These are phyloP conservation scores for Backusella westeae DNA, from an alignment of 192 early-diverging fungal species.

Conservation along the genomic window DNA sequence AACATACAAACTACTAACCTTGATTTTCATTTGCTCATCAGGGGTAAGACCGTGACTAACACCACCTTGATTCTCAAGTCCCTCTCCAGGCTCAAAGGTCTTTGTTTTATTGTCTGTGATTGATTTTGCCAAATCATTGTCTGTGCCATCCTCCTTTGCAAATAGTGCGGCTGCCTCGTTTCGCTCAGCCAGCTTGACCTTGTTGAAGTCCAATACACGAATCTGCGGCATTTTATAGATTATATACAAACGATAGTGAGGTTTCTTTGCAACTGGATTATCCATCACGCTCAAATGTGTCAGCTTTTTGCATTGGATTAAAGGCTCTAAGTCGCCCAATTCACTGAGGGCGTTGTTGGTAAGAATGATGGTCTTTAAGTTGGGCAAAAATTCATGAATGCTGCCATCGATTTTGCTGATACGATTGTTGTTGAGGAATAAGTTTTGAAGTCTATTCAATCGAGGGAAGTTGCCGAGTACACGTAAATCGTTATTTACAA, in stretches of 20 bases:
- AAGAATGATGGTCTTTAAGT: slow-evolving; percentile 77
- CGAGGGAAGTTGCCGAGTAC: slow-evolving; percentile 86
- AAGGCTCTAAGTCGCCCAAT: slow-evolving; percentile 81
- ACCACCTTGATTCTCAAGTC: slow-evolving; percentile 49
- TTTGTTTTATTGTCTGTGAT: slow-evolving; percentile 68
- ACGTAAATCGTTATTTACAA: slow-evolving; percentile 90
- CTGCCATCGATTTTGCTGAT: slow-evolving; percentile 75
- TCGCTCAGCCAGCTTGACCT: slow-evolving; percentile 75
- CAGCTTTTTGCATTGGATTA: slow-evolving; percentile 46
- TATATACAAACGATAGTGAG: slow-evolving; percentile 82
- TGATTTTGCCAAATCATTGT: slow-evolving; percentile 60
- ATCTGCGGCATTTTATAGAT: slow-evolving; percentile 78
- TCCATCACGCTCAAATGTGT: slow-evolving; percentile 76
- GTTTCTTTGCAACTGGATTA: slow-evolving; percentile 83
- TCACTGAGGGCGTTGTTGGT: slow-evolving; percentile 86
- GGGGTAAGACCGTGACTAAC: slow-evolving; percentile 56
- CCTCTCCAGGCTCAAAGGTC: slow-evolving; percentile 89
- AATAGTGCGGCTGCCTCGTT: slow-evolving; percentile 79
- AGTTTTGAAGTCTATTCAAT: slow-evolving; percentile 66
- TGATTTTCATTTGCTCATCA: slow-evolving; percentile 72
- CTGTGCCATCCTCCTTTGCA: slow-evolving; percentile 58
- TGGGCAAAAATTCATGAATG: slow-evolving; percentile 66
- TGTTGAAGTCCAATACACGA: slow-evolving; percentile 85
- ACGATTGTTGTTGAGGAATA: slow-evolving; percentile 89
- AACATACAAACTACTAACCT: slow-evolving; percentile 17